phyloP scores from a whole-genome alignment of 306 rosid species.

The Pueraria montana region DNA sequence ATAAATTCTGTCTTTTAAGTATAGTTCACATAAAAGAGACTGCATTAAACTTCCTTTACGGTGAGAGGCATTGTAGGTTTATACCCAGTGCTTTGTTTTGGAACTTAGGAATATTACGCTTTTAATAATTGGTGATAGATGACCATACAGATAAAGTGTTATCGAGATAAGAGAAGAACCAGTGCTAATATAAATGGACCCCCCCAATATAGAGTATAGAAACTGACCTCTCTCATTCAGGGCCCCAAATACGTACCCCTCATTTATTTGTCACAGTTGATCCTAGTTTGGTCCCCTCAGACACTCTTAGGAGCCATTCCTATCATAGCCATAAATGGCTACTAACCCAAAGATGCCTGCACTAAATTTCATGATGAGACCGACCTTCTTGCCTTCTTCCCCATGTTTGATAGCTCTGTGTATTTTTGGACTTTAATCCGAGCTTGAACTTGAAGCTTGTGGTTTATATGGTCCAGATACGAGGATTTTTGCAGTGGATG shows the following conservation, averaged over 20 bases:
- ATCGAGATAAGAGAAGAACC: conserved; percentile 61
- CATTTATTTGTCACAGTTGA: conserved; percentile 48
- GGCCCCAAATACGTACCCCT: conserved; percentile 50
- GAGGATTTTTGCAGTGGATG: background rate
- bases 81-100: conserved; percentile 46
- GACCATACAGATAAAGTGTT: conserved; percentile 67
- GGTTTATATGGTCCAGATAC: background rate
- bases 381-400: conserved; percentile 43
- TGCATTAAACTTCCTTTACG: conserved; percentile 34
- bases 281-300: conserved; percentile 51
- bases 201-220: conserved; percentile 44
- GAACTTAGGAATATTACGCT: conserved; percentile 63
- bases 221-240: conserved; percentile 55
- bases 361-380: conserved; percentile 50
- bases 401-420: conserved; percentile 34
- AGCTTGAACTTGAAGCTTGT: conserved; percentile 40
- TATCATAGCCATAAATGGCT: conserved; percentile 59
- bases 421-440: conserved; percentile 28
- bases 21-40: conserved; percentile 31
- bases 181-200: conserved; percentile 52
- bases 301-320: conserved; percentile 43
- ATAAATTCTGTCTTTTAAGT: background rate
- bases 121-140: conserved; percentile 72
- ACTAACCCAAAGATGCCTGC: conserved; percentile 58
- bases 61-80: background rate